Evolutionary conservation across 2,329 filamentous ascomycete species (phyloP).

Genomic region (Beauveria brongniartii): DNA sequence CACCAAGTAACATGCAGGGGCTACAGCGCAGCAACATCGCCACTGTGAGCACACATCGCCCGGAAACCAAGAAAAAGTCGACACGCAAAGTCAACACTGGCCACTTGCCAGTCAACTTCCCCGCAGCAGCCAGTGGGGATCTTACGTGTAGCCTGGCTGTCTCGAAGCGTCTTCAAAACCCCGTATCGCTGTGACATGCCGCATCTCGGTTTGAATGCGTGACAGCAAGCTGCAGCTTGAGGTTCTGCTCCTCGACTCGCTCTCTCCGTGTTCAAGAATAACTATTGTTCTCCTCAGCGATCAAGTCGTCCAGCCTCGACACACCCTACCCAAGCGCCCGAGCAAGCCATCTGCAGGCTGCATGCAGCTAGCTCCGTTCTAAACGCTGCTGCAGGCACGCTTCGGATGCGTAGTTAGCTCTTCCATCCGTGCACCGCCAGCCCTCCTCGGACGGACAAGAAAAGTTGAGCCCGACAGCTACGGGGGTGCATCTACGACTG

Average conservation of each 20-base stretch:
- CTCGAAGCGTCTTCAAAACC: not conserved
- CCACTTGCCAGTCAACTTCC: not conserved
- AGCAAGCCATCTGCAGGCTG: not conserved
- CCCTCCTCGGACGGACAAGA: not conserved
- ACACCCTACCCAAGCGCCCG: not conserved
- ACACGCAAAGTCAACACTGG: not conserved
- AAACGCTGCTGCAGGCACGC: not conserved
- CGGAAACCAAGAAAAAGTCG: not conserved
- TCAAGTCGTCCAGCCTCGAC: not conserved
- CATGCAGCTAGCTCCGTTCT: slow-evolving; percentile 1
- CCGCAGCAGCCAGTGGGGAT: too few species aligned
- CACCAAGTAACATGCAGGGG: not conserved
- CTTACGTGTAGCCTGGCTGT: not conserved
- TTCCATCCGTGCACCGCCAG: not conserved
- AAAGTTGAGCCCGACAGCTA: not conserved
- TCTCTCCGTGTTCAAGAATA: not conserved
- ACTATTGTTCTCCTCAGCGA: not conserved
- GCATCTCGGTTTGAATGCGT: not conserved
- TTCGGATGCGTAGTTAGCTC: not conserved
- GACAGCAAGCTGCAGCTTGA: not conserved
- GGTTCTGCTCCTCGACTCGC: not conserved
- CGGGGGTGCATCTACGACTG: slow-evolving; percentile 3
- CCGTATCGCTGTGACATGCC: not conserved
- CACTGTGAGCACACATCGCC: not conserved
- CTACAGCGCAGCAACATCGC: not conserved